These are phyloP conservation scores for Malassezia caprae DNA, from an alignment of 1,284 basidiomycete genomes.

Conservation along the genomic window DNA sequence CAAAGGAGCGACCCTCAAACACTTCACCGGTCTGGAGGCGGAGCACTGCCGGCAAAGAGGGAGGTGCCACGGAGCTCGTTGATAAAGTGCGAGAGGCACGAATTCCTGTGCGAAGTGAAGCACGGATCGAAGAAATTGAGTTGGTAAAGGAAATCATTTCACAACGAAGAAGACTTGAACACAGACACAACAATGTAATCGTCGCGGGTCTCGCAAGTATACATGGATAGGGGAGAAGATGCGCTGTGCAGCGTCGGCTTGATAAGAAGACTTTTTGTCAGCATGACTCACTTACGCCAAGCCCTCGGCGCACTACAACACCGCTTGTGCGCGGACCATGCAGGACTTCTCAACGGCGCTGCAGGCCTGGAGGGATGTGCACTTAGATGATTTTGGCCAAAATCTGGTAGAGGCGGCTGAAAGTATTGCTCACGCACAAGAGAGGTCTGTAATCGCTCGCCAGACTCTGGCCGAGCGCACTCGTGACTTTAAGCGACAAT, in stretches of 20 bases:
- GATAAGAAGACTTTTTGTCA: conserved; percentile 2
- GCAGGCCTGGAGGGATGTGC: conserved; percentile 28
- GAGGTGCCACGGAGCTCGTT: conserved; percentile 36
- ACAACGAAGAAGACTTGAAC: conserved; percentile 27
- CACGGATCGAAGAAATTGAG: conserved; percentile 8
- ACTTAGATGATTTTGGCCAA: conserved; percentile 22
- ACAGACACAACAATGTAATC: conserved; percentile 43
- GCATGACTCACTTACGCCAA: conserved; percentile 9
- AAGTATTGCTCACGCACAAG: conserved; percentile 26
- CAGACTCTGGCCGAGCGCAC: conserved; percentile 43
- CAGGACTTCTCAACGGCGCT: conserved; percentile 30
- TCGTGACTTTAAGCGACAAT: conserved; percentile 37
- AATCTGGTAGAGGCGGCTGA: conserved; percentile 22
- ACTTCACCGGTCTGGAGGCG: conserved; percentile 89
- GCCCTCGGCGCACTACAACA: neutral
- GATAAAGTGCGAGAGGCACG: conserved; percentile 24
- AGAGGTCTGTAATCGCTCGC: conserved; percentile 30
- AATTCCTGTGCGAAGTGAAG: conserved; percentile 18
- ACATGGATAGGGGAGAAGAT: neutral
- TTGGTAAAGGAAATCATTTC: neutral
- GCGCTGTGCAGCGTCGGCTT: neutral
- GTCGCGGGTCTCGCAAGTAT: conserved; percentile 29
- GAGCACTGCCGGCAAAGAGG: conserved; percentile 62
- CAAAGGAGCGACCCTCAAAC: conserved; percentile 80
- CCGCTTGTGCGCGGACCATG: neutral